Percentiles rank a stretch among this genome's conserved stretches.
These are phyloP conservation scores for Papiliotrema fonsecae DNA, from an alignment of 1,284 basidiomycete genomes.

Conservation along the genomic window DNA sequence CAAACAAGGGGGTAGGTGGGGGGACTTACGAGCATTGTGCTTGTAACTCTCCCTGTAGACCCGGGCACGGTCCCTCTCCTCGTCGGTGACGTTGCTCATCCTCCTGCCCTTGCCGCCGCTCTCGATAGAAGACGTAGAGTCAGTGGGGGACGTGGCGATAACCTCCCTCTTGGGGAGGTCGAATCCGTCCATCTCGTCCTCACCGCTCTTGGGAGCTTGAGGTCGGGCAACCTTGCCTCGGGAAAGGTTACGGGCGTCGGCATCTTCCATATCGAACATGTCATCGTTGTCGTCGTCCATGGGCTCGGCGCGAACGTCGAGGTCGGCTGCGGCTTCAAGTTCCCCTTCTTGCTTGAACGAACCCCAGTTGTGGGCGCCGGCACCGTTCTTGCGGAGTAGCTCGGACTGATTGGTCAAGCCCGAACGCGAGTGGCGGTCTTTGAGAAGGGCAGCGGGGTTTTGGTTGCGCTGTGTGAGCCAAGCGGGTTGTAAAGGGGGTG, in stretches of 20 bases:
- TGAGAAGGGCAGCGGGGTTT: slow-evolving; percentile 67
- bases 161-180: slow-evolving; percentile 7
- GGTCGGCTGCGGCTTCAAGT: slow-evolving; percentile 45
- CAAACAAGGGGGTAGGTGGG: too few species aligned
- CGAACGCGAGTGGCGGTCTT: slow-evolving; percentile 67
- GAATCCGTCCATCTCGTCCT: background rate
- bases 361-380: slow-evolving; percentile 79
- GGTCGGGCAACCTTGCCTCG: background rate
- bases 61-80: slow-evolving; percentile 56
- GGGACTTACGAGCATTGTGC: too few species aligned
- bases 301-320: slow-evolving; percentile 51
- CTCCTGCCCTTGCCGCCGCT: slow-evolving; percentile 22
- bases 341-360: slow-evolving; percentile 60
- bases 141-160: slow-evolving; percentile 19
- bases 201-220: background rate
- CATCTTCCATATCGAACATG: slow-evolving; percentile 16
- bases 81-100: slow-evolving; percentile 53
- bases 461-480: slow-evolving; percentile 49
- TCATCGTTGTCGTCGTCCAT: slow-evolving; percentile 23
- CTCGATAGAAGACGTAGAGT: slow-evolving; percentile 25
- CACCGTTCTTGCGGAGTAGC: slow-evolving; percentile 63
- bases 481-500: background rate
- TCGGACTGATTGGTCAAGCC: slow-evolving; percentile 63
- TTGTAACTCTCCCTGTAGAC: slow-evolving; percentile 42
- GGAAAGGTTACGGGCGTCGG: slow-evolving; percentile 1